These are phyloP conservation scores for Protomyces gravidus DNA, from an alignment of 1,139 yeast species.

Conservation along the genomic window DNA sequence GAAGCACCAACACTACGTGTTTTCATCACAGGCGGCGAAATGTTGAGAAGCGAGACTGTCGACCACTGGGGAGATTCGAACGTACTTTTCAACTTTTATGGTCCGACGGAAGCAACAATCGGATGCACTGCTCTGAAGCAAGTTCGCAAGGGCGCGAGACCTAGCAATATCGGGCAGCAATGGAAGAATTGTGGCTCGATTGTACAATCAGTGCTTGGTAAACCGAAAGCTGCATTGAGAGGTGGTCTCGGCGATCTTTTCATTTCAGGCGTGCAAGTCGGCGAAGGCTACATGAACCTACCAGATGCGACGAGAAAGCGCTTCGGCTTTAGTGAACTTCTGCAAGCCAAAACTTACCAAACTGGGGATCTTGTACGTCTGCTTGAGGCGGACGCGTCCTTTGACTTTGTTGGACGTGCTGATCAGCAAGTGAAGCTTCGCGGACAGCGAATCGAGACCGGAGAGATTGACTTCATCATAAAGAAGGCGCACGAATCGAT, in stretches of 20 bases:
- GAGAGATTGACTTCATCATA: slow-evolving; percentile 35
- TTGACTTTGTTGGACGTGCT: slow-evolving; percentile 36
- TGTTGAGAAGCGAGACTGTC: slow-evolving; percentile 34
- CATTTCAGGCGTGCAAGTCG: slow-evolving; percentile 35
- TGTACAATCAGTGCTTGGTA: slow-evolving; percentile 32
- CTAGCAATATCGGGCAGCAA: slow-evolving; percentile 36
- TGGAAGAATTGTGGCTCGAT: slow-evolving; percentile 35
- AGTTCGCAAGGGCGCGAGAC: slow-evolving; percentile 33
- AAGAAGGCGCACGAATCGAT: slow-evolving; percentile 21
- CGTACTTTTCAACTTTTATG: slow-evolving; percentile 35
- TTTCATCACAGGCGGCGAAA: slow-evolving; percentile 37
- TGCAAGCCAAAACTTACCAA: slow-evolving; percentile 31
- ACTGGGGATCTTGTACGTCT: slow-evolving; percentile 37
- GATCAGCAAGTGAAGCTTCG: slow-evolving; percentile 36
- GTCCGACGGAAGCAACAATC: slow-evolving; percentile 37
- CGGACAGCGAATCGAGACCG: slow-evolving; percentile 37
- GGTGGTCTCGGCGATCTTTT: slow-evolving; percentile 37
- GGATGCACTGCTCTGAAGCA: slow-evolving; percentile 35
- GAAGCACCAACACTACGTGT: slow-evolving; percentile 35
- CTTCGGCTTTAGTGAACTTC: slow-evolving; percentile 26
- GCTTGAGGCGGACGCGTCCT: slow-evolving; percentile 33
- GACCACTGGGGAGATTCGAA: slow-evolving; percentile 36
- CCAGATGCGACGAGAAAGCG: slow-evolving; percentile 31
- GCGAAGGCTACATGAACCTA: slow-evolving; percentile 35
- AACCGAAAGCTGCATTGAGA: slow-evolving; percentile 31